Base-by-base conservation (phyloP, 1,284 basidiomycete genomes). In the Microbotryum silenes-acaulis region DNA sequence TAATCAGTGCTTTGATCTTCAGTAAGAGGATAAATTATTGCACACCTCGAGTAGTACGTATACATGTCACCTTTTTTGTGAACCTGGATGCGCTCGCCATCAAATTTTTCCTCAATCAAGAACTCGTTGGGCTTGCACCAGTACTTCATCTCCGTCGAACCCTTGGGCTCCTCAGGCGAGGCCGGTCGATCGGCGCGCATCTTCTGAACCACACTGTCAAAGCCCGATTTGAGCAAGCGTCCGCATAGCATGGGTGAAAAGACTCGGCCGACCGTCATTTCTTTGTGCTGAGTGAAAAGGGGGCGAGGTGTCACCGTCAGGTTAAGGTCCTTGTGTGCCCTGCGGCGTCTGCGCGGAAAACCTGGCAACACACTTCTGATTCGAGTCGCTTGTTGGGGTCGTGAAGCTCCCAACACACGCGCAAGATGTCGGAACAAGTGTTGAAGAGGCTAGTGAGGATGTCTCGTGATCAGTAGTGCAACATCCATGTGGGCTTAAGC, bases 81-180 rank as follows among this genome's bases (percentile, higher is more conserved):
- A 55, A 97, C 71, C 73, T 97, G 93, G 75, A 97, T 91, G 31
- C 93, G 79, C 74, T 97, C 92, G 2, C 92, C 92, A 72, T 97
- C 92, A 1, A 96, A 81, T 74, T 97, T 97, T 77, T 97, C 93
- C 73, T 97, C 92, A 52, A 97, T 88, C 65, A 91, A 79, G 73
- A 96, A 96, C 55, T 77, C 75, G n/a, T 72, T 47, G n/a, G 81
- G 76, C 16, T 77, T 18, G 58, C 60, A 63, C 25, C 50, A 61
- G 20, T 16, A 31, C 16, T 23, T 45, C 50, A 29, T 48, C 46
- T 20, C 44, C 23, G 5, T 23, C 82, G 93, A 89, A 55, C 87
- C 82, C 68, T 86, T 18, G 1, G 14, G 87, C 50, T 91, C 84
- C 0, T 88, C 84, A 14, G 86, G 85, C 67, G 87, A 18, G 6